Evolutionary conservation across 257 asterid species (phyloP).

Genomic region (Nicotiana tabacum): DNA sequence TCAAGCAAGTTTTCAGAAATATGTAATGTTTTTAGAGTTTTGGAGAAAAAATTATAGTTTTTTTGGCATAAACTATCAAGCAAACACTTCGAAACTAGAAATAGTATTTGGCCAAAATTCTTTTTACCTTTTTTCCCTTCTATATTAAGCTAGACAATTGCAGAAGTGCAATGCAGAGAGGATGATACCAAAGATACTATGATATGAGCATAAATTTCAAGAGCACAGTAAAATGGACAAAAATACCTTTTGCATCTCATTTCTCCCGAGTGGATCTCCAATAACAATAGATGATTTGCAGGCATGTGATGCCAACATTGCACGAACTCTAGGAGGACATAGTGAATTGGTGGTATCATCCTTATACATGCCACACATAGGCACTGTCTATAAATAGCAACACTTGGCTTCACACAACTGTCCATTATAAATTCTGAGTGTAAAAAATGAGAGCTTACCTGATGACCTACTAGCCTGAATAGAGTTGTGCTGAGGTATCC

Average conservation of each 20-base stretch:
- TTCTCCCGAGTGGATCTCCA: constrained; percentile 87
- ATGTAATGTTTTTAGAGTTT: no score
- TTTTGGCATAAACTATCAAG: no score
- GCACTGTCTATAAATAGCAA: no score
- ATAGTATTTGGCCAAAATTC: no score
- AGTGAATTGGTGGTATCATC: constrained; percentile 68
- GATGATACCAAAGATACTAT: not conserved
- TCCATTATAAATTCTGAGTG: no score
- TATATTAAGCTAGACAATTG: not conserved
- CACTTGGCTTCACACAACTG: no score
- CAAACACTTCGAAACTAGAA: no score
- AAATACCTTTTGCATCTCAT: constrained; percentile 81
- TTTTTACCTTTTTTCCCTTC: not conserved
- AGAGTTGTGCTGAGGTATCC: no score
- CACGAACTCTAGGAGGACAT: constrained; percentile 86
- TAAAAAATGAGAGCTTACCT: no score
- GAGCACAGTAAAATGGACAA: not conserved
- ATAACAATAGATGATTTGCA: constrained; percentile 90
- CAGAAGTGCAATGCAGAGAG: not conserved
- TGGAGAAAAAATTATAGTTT: no score
- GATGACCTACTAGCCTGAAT: no score
- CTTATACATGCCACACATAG: constrained; percentile 24
- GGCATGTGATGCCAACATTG: constrained; percentile 96
- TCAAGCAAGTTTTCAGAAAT: no score
- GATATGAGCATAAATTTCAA: not conserved